phyloP scores from a whole-genome alignment of 306 rosid genomes.

The Alnus rubra region DNA sequence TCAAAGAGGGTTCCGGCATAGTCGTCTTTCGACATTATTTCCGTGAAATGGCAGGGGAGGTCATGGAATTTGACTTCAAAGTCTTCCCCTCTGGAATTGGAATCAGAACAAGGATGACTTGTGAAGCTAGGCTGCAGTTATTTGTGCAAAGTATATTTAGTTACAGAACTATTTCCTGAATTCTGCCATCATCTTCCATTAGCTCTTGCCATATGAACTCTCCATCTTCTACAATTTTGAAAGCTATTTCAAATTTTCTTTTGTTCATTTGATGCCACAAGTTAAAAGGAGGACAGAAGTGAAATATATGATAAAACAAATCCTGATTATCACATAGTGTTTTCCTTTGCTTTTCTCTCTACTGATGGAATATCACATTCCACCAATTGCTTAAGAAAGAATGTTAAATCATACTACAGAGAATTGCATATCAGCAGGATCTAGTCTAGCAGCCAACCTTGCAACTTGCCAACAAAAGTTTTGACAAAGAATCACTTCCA shows the following conservation, averaged over 20 bases:
- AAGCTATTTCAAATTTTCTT: too few relatives aligned
- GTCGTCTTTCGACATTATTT: background rate
- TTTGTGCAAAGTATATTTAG: background rate
- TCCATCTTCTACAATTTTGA: background rate
- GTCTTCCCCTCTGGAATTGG: background rate
- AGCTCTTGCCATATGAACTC: background rate
- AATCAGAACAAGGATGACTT: background rate
- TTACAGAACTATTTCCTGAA: background rate
- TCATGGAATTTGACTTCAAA: slow-evolving; percentile 6
- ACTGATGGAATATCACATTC: background rate
- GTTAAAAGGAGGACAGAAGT: background rate
- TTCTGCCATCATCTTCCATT: background rate
- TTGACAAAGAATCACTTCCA: background rate
- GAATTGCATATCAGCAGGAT: background rate
- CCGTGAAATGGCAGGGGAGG: background rate
- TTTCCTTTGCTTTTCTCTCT: background rate
- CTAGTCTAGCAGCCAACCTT: slow-evolving; percentile 8
- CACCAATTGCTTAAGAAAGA: background rate
- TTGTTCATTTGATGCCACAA: background rate
- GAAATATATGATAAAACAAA: too few relatives aligned
- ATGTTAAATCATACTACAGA: background rate
- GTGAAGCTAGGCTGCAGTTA: background rate
- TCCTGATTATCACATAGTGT: background rate
- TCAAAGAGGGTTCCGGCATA: background rate
- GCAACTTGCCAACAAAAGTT: slow-evolving; percentile 28